Conservation (phyloP, 2,329 filamentous ascomycete species). For the Colletotrichum siamense region DNA sequence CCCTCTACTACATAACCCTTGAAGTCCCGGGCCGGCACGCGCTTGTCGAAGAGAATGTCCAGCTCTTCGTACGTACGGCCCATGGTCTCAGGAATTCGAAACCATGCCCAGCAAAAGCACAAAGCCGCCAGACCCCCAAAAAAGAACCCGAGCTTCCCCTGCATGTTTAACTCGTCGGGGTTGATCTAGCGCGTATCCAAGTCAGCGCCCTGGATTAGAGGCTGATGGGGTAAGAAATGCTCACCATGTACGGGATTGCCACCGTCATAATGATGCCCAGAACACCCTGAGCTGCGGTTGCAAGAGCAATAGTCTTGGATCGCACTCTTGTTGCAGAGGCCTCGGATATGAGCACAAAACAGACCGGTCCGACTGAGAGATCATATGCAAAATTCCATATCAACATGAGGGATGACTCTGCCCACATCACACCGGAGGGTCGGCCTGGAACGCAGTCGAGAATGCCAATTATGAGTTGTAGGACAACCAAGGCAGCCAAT, state of each 20-base stretch:
- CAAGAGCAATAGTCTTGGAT: slow-evolving; percentile 50
- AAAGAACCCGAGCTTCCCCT: slow-evolving; percentile 36
- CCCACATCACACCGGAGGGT: slow-evolving; percentile 46
- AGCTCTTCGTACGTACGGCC: slow-evolving; percentile 30
- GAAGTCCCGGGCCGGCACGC: slow-evolving; percentile 31
- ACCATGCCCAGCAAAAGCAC: slow-evolving; percentile 29
- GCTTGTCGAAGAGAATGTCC: slow-evolving; percentile 36
- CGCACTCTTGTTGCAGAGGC: slow-evolving; percentile 48
- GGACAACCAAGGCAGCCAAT: slow-evolving; percentile 38
- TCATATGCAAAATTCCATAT: slow-evolving; percentile 42
- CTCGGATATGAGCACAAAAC: slow-evolving; percentile 60
- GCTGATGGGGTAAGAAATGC: background rate
- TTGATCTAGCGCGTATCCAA: slow-evolving; percentile 23
- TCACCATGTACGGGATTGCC: slow-evolving; percentile 30
- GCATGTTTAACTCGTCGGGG: slow-evolving; percentile 35
- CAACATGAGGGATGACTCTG: slow-evolving; percentile 55
- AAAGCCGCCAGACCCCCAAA: slow-evolving; percentile 24
- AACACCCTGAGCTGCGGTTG: slow-evolving; percentile 45
- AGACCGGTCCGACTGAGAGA: slow-evolving; percentile 38
- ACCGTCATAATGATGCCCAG: slow-evolving; percentile 38
- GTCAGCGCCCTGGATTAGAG: background rate
- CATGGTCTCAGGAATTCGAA: slow-evolving; percentile 29
- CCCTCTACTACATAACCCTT: slow-evolving; percentile 42
- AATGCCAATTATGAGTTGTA: slow-evolving; percentile 49
- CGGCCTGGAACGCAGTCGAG: slow-evolving; percentile 49